These are phyloP conservation scores for Poa pratensis DNA, from an alignment of 176 grass and related monocot genomes.

Conservation along the genomic window DNA sequence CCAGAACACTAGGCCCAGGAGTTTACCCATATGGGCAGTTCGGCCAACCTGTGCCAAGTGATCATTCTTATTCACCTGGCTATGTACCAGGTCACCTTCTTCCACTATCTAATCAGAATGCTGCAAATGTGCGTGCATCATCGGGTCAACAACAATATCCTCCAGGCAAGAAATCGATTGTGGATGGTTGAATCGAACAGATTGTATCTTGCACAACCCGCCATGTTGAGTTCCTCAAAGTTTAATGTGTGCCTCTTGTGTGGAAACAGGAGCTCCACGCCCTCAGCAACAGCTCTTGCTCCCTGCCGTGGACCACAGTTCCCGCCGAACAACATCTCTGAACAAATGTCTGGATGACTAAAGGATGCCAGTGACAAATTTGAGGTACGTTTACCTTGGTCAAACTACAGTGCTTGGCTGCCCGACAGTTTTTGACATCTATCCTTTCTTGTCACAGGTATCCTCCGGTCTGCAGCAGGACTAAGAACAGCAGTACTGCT, in stretches of 20 bases:
- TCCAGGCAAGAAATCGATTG: constrained; percentile 55
- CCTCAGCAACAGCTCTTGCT: constrained; percentile 65
- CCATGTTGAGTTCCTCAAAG: not conserved
- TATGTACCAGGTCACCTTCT: constrained; percentile 62
- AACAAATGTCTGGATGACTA: constrained; percentile 65
- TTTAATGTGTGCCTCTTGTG: constrained; percentile 18
- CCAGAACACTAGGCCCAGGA: constrained; percentile 55
- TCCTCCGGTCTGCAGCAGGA: constrained; percentile 72
- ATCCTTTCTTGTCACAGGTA: constrained; percentile 34
- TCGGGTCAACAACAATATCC: constrained; percentile 58
- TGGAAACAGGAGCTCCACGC: constrained; percentile 48
- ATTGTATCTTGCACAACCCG: not conserved
- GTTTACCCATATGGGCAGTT: constrained; percentile 77
- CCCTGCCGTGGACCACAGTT: constrained; percentile 59
- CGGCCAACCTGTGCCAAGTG: constrained; percentile 51
- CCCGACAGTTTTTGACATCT: constrained; percentile 21
- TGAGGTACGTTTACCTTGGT: constrained; percentile 42
- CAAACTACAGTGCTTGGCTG: not conserved
- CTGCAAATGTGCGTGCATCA: constrained; percentile 47
- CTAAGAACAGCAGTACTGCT: constrained; percentile 66
- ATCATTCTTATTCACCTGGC: constrained; percentile 63
- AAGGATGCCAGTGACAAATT: constrained; percentile 35
- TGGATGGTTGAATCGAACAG: not conserved
- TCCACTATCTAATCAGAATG: constrained; percentile 61
- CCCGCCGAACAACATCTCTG: constrained; percentile 56